Base-by-base conservation (phyloP, 139 green algal species). In the Zygnema circumcarinatum region DNA sequence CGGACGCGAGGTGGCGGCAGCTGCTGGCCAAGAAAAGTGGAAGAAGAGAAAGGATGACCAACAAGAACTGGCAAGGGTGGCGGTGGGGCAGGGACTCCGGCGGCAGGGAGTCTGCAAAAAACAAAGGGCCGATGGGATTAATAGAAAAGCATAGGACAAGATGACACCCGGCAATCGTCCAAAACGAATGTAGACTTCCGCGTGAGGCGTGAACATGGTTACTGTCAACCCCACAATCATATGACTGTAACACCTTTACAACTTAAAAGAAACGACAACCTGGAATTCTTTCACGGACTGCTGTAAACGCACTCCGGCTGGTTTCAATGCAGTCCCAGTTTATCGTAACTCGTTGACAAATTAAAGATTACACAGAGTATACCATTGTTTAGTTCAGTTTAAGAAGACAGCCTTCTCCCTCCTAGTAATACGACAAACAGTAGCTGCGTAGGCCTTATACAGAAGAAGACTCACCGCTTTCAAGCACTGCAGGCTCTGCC, bases 401-500 rank as follows among this genome's bases (percentile, higher is more conserved):
- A n/a, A n/a, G n/a, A n/a, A n/a, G n/a, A n/a, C n/a, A n/a, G n/a
- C n/a, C n/a, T n/a, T n/a, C n/a, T n/a, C n/a, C n/a, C n/a, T n/a
- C n/a, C n/a, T n/a, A n/a, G n/a, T n/a, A n/a, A n/a, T n/a, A n/a
- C n/a, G n/a, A n/a, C n/a, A n/a, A n/a, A n/a, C n/a, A n/a, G n/a
- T n/a, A n/a, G n/a, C n/a, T n/a, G n/a, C n/a, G n/a, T n/a, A n/a
- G n/a, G n/a, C n/a, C n/a, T n/a, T n/a, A n/a, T n/a, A n/a, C 0
- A 87, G 40, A 47, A 83, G 2, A 31, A 52, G 2, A 82, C 81
- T 54, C 40, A 88, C 82, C 83, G 41, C 83, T 88, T 84, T 83
- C 69, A 88, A 88, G 83, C 83, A 84, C 83, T 88, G 83, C 83
- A 88, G 83, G 83, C 83, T 88, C 83, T 88, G 83, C 73, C 69